Evolutionary conservation across 768 basidiomycete species (phyloP), one percentile per base, ranked within the genome.

Genomic region (Suillus occidentalis): DNA sequence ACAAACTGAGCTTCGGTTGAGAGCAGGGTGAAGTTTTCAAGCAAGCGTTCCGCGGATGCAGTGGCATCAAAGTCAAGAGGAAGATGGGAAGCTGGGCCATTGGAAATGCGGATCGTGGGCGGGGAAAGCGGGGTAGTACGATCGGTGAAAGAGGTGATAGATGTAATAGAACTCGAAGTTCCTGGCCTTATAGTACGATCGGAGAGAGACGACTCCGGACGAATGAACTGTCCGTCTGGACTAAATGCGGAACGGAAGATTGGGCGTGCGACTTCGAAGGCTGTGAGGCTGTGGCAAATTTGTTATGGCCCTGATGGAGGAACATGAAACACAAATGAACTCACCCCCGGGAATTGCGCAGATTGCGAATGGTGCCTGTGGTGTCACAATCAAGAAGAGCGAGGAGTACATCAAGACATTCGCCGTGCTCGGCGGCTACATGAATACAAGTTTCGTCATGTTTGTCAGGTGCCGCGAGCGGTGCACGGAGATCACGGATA

Each of bases 371-470:
- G 1, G 78, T 72, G 52, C 86, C 83, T 16, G 80, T 82, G 0
- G 78, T 76, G 71, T 93, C 91, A 67, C 85, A 88, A 53, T 89
- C 84, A 55, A 93, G 80, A 64, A 93, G 79, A 49, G 88, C 82
- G 61, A 81, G 79, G 49, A 92, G 75, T 22, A 92, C 75, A 61
- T 89, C 87, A 22, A 87, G 76, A 74, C 83, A 90, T 62, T 83
- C 78, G 55, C 91, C 91, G 68, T 86, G 85, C 70, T 91, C 90
- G 14, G 91, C 91, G 56, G 90, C 91, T 65, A 91, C 79, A 78
- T 93, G 91, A 58, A 93, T 81, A 79, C 90, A 91, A 4, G 91
- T 92, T 71, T 93, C 90, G 68, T 86, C 85, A 61, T 88, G 76
- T 67, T 78, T 83, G 74, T 92, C 89, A 55, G 81, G 77, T 22